These are phyloP conservation scores for Punica granatum DNA, from an alignment of 345 rosid genomes.

Conservation along the genomic window DNA sequence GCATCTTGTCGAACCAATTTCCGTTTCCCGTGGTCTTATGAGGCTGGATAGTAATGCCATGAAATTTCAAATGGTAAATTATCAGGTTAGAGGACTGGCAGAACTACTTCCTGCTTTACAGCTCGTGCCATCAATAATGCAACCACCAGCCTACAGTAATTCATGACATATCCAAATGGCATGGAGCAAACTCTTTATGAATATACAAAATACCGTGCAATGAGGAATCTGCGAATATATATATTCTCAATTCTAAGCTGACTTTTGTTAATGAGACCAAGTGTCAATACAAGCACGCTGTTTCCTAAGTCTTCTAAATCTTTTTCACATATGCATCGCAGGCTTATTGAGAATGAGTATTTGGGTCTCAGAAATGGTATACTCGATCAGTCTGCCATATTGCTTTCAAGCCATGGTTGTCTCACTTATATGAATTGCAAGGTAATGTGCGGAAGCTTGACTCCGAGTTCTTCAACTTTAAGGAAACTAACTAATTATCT, in stretches of 20 bases:
- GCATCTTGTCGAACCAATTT: no score
- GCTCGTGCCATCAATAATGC: no score
- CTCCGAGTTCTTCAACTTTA: no score
- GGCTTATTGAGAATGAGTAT: slow-evolving; percentile 88
- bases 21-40: no score
- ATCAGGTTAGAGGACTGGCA: no score
- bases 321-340: slow-evolving; percentile 23
- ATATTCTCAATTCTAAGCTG: background rate
- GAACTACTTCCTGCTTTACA: no score
- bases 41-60: no score
- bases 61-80: no score
- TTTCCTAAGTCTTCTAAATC: background rate
- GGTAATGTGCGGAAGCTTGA: slow-evolving; percentile 34
- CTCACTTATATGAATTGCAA: slow-evolving; percentile 87
- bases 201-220: background rate
- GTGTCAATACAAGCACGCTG: background rate
- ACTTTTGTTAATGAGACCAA: background rate
- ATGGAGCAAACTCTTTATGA: background rate
- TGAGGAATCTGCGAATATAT: background rate
- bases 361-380: slow-evolving; percentile 90
- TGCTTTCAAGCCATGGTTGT: slow-evolving; percentile 77
- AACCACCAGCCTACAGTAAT: no score
- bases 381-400: slow-evolving; percentile 88
- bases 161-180: background rate
- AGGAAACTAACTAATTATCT: no score